Evolutionary conservation across 1,284 basidiomycete species (phyloP).

Genomic region (Singerocomus inundabilis): DNA sequence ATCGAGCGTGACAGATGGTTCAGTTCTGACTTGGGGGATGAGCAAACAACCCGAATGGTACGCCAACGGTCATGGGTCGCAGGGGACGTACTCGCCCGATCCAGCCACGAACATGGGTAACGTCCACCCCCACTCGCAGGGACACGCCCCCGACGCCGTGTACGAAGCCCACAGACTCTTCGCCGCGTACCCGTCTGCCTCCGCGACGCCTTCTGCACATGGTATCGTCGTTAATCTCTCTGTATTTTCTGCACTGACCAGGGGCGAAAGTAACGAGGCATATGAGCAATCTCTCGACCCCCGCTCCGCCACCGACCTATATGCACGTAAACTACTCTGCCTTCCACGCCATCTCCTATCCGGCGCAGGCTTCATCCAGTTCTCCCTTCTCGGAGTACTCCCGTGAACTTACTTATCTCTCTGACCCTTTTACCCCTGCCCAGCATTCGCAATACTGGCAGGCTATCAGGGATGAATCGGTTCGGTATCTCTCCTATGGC

Average conservation of each 20-base stretch:
- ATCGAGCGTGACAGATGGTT: too few relatives aligned
- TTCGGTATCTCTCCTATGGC: constrained; percentile 33
- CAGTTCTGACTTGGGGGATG: constrained; percentile 20
- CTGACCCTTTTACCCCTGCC: constrained; percentile 27
- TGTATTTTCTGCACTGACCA: constrained; percentile 17
- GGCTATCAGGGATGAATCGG: constrained; percentile 30
- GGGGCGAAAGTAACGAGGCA: constrained; percentile 57
- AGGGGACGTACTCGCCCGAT: constrained; percentile 17
- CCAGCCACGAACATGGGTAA: background rate
- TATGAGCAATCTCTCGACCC: constrained; percentile 54
- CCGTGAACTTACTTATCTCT: constrained; percentile 33
- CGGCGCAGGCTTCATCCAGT: constrained; percentile 42
- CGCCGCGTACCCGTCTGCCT: constrained; percentile 64
- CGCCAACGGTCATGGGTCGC: constrained; percentile 20
- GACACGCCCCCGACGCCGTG: constrained; percentile 40
- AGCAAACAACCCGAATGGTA: constrained; percentile 27
- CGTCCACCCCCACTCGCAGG: constrained; percentile 7
- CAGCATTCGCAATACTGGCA: constrained; percentile 35
- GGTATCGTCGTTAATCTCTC: constrained; percentile 40
- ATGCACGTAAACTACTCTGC: constrained; percentile 57
- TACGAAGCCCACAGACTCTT: constrained; percentile 63
- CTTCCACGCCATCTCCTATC: constrained; percentile 36
- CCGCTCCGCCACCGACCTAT: constrained; percentile 57
- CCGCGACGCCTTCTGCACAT: constrained; percentile 66
- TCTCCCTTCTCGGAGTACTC: constrained; percentile 35